Evolutionary conservation across 768 basidiomycete genomes (phyloP), one percentile per base, ranked within the genome.

Genomic region (Mycena galericulata): DNA sequence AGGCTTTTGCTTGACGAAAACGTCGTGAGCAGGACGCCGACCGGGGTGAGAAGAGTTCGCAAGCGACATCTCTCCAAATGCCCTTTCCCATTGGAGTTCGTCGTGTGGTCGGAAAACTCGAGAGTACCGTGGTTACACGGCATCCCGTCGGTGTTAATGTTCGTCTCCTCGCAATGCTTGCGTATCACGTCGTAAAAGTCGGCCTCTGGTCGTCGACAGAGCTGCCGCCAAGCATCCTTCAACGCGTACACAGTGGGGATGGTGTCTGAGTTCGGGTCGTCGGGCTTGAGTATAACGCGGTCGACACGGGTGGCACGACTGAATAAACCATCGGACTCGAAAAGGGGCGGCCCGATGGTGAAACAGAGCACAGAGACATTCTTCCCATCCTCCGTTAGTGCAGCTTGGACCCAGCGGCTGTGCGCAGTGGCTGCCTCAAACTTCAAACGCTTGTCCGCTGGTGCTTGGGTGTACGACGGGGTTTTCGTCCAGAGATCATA

Each of bases 151-250:
- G 26, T 40, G 22, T 51, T 18, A 29, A 63, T 22, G 1, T 54
- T 17, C 11, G n/a, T n/a, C n/a, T 40, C 15, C 18, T 29, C 8
- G 49, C 53, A 66, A 26, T 71, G 24, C 14, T 38, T 14, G 9
- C 29, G 51, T 22, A 71, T 71, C 38, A 54, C 22, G 29, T 59
- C 57, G 41, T 68, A 68, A 32, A 71, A 67, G 38, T 63, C 66
- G 22, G n/a, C 24, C 22, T 71, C 70, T 1, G 60, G 55, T 5
- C 56, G 22, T 5, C 65, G 69, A 15, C 57, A 67, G 1, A 22
- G 9, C 29, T 67, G 45, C 36, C 41, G 36, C 69, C 69, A 70
- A 10, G 34, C 58, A 22, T 67, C 70, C 30, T 71, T 71, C 22
- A 71, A 34, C 2, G 62, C 70, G n/a, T 57, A 66, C 1, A 62